phyloP scores from a whole-genome alignment of 495 filamentous ascomycete genomes.

The Neurospora discreta region DNA sequence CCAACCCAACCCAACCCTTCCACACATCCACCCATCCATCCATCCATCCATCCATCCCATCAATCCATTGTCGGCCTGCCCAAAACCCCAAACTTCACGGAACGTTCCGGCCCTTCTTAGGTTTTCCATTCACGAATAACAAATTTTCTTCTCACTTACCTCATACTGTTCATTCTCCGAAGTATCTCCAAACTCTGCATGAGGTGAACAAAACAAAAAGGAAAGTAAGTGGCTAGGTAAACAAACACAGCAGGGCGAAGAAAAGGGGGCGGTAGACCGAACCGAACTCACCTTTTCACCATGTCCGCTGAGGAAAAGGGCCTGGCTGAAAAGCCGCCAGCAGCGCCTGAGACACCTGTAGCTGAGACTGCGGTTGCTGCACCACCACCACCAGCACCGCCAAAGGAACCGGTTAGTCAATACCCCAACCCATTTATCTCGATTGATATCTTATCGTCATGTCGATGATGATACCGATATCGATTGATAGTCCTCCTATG shows the following conservation, averaged over 20 bases:
- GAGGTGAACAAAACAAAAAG: background rate
- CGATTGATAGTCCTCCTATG: background rate
- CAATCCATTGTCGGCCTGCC: too few species aligned
- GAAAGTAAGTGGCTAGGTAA: background rate
- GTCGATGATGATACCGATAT: background rate
- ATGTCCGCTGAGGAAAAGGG: background rate
- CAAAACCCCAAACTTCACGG: background rate
- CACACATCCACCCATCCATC: background rate
- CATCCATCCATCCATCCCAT: too few species aligned
- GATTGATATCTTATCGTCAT: background rate
- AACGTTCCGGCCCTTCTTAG: background rate
- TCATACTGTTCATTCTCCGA: background rate
- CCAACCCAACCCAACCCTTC: background rate
- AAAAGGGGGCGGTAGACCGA: background rate
- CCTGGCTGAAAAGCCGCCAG: background rate
- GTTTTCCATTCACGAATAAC: too few species aligned
- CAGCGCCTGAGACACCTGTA: background rate
- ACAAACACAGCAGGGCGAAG: background rate
- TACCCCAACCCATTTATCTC: background rate
- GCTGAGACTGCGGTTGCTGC: background rate
- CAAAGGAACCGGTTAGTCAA: background rate
- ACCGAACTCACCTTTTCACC: background rate
- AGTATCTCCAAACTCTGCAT: background rate
- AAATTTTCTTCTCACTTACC: too few species aligned
- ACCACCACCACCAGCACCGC: background rate